Evolutionary conservation across 2,329 filamentous ascomycete species (phyloP).

Genomic region (Trichophyton simii): DNA sequence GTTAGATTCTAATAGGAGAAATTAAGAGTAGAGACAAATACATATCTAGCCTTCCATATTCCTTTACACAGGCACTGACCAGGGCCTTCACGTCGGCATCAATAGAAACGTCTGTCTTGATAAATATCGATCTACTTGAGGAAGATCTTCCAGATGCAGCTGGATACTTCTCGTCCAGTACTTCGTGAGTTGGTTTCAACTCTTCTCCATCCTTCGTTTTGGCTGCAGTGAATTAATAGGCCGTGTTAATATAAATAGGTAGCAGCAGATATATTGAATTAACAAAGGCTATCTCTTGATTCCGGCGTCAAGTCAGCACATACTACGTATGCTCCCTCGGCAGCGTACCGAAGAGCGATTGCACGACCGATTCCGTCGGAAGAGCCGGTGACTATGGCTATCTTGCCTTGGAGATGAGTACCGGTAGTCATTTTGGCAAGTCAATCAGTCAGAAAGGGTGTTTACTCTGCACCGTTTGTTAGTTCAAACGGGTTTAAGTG

Average conservation of each 20-base stretch:
- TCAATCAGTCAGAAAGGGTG: background rate
- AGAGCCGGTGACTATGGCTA: conserved; percentile 16
- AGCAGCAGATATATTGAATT: background rate
- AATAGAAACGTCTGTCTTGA: conserved; percentile 34
- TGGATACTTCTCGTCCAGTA: conserved; percentile 11
- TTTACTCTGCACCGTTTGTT: background rate
- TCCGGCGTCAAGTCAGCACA: conserved; percentile 14
- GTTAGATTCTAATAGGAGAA: background rate
- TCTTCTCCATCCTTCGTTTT: background rate
- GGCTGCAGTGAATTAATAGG: background rate
- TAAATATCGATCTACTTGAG: conserved; percentile 24
- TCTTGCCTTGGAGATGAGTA: conserved; percentile 10
- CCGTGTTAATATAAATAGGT: background rate
- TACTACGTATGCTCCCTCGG: conserved; percentile 16
- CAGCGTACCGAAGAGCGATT: conserved; percentile 14
- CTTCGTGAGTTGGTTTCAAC: conserved; percentile 14
- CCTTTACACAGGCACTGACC: conserved; percentile 25
- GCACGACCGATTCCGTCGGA: conserved; percentile 15
- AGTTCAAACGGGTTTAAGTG: background rate
- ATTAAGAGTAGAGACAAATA: conserved; percentile 16
- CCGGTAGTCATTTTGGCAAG: background rate
- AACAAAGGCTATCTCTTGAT: conserved; percentile 10
- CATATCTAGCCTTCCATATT: conserved; percentile 35
- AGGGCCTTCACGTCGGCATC: conserved; percentile 26
- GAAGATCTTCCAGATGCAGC: background rate